Conservation (phyloP, 805 yeast genomes). For the Zygoascus tannicola region DNA sequence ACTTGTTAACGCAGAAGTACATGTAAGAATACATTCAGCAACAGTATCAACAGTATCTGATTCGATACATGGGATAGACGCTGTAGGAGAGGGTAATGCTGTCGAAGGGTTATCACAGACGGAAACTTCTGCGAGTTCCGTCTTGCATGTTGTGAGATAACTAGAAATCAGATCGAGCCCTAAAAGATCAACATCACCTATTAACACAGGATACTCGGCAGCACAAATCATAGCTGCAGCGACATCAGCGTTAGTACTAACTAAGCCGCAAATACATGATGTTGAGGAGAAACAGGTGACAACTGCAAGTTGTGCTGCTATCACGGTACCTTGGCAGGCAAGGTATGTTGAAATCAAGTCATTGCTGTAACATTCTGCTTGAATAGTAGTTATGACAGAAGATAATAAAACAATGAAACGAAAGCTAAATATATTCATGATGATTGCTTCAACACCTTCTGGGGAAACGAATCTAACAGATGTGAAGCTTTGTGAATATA, state of each 20-base stretch:
- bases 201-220: not conserved
- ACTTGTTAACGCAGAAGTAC: conserved; percentile 7
- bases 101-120: not conserved
- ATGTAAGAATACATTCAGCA: conserved; percentile 8
- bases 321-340: not conserved
- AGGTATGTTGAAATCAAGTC: not conserved
- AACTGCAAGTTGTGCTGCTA: not conserved
- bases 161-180: not conserved
- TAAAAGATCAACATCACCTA: not conserved
- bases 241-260: not conserved
- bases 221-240: not conserved
- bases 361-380: not conserved
- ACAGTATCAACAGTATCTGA: conserved; percentile 7
- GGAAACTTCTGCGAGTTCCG: not conserved
- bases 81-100: not conserved
- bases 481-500: too few species aligned
- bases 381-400: not conserved
- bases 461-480: too few species aligned
- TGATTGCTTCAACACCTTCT: too few species aligned
- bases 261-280: not conserved
- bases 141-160: not conserved
- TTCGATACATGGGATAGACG: conserved; percentile 1
- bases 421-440: too few species aligned
- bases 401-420: not conserved
- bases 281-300: not conserved